These are phyloP conservation scores for Nicotiana obtusifolia DNA, from an alignment of 257 asterid species.

Conservation along the genomic window DNA sequence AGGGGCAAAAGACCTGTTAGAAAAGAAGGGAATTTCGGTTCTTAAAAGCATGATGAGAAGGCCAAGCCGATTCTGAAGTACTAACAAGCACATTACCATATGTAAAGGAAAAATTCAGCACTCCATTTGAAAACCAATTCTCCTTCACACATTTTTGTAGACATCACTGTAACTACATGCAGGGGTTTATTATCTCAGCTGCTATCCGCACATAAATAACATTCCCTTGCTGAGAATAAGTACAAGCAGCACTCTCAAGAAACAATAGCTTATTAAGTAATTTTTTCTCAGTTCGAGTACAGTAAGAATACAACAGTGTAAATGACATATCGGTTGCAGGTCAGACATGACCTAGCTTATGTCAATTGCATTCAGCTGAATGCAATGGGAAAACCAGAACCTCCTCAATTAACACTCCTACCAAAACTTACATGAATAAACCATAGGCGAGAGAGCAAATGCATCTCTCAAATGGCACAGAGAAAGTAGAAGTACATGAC, in stretches of 20 bases:
- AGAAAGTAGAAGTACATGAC: not conserved
- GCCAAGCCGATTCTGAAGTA: not conserved
- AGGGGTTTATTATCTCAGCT: not conserved
- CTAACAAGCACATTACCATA: not conserved
- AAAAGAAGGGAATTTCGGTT: not conserved
- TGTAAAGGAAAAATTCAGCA: not conserved
- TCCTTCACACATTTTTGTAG: not conserved
- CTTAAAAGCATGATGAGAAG: too few relatives aligned
- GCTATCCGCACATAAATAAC: not conserved
- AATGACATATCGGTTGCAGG: slow-evolving; percentile 2
- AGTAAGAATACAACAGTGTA: slow-evolving; percentile 3
- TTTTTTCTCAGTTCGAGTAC: not conserved
- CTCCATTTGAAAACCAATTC: not conserved
- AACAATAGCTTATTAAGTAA: not conserved
- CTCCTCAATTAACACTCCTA: not conserved
- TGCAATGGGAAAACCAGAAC: not conserved
- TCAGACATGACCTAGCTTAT: slow-evolving; percentile 2
- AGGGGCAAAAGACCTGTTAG: not conserved
- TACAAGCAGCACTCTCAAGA: not conserved
- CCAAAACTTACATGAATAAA: not conserved
- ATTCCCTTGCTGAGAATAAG: slow-evolving; percentile 3
- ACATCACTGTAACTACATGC: not conserved
- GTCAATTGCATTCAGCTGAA: not conserved
- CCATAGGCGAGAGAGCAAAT: not conserved
- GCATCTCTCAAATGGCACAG: not conserved